These are phyloP conservation scores for Chaetoscypha palmicola DNA, from an alignment of 2,329 filamentous ascomycete genomes.

Conservation along the genomic window DNA sequence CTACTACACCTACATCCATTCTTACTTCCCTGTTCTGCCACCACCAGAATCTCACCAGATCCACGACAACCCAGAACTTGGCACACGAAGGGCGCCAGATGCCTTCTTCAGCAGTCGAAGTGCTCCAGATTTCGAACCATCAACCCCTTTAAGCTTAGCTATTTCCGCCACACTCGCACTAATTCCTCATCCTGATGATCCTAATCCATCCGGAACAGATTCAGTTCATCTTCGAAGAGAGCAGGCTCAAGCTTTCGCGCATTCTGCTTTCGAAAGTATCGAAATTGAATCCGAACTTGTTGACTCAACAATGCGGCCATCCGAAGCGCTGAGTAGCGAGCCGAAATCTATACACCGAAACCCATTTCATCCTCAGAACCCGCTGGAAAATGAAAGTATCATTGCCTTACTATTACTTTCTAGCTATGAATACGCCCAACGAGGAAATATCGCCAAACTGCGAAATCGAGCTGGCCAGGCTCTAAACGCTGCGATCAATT, in stretches of 20 bases:
- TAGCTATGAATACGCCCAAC: constrained; percentile 46
- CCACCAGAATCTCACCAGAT: constrained; percentile 31
- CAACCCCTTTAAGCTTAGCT: constrained; percentile 39
- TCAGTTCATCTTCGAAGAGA: constrained; percentile 39
- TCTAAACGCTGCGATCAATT: constrained; percentile 39
- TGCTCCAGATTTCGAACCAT: constrained; percentile 34
- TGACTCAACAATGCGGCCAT: constrained; percentile 39
- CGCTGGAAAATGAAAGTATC: constrained; percentile 41
- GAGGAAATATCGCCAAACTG: constrained; percentile 48
- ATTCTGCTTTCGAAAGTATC: constrained; percentile 41
- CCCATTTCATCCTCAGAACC: constrained; percentile 39
- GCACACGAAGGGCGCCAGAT: constrained; percentile 23
- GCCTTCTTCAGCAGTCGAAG: constrained; percentile 32
- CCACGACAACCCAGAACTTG: constrained; percentile 19
- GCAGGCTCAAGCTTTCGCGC: constrained; percentile 43
- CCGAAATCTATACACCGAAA: constrained; percentile 28
- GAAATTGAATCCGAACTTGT: constrained; percentile 42
- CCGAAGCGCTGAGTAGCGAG: constrained; percentile 35
- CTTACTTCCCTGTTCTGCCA: constrained; percentile 43
- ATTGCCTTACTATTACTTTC: constrained; percentile 42
- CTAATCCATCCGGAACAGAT: constrained; percentile 29
- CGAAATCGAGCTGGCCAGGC: constrained; percentile 41
- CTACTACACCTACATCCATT: constrained; percentile 47
- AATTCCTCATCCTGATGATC: constrained; percentile 37
- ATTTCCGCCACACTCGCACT: constrained; percentile 43